phyloP scores from a whole-genome alignment of 345 rosid species.

The Murraya koenigii region DNA sequence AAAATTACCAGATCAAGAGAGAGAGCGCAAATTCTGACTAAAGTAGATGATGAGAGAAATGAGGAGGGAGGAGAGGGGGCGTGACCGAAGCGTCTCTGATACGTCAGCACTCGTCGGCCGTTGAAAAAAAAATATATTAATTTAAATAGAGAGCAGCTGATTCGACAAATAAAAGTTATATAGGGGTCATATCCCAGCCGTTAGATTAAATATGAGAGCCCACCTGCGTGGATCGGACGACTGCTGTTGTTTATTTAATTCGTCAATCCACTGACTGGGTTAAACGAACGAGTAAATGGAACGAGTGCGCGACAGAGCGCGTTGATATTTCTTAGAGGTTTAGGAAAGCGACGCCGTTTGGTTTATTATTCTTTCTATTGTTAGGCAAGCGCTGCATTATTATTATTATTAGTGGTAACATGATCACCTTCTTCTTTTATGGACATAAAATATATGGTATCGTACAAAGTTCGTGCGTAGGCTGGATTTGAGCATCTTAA shows the following conservation, averaged over 20 bases:
- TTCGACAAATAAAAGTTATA: neutral
- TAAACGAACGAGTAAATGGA: neutral
- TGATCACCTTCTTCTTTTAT: neutral
- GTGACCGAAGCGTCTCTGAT: slow-evolving; percentile 26
- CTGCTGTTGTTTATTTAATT: neutral
- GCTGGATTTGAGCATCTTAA: neutral
- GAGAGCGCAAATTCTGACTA: slow-evolving; percentile 29
- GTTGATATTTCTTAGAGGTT: neutral
- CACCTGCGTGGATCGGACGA: slow-evolving; percentile 6
- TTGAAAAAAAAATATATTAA: slow-evolving; percentile 24
- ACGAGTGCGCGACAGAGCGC: neutral
- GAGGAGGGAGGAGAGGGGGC: slow-evolving; percentile 13
- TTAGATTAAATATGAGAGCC: slow-evolving; percentile 10
- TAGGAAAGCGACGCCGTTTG: neutral
- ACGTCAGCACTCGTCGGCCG: slow-evolving; percentile 51
- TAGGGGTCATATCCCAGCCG: slow-evolving; percentile 25
- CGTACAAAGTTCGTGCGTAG: neutral
- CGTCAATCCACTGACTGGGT: neutral
- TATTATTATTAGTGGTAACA: neutral
- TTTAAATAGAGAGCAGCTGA: neutral
- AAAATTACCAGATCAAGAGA: slow-evolving; percentile 36
- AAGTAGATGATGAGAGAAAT: slow-evolving; percentile 18
- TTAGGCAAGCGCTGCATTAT: no score
- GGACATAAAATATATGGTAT: neutral
- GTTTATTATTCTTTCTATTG: neutral